These are phyloP conservation scores for Jamesozyma jinghongensis DNA, from an alignment of 805 yeast species.

Conservation along the genomic window DNA sequence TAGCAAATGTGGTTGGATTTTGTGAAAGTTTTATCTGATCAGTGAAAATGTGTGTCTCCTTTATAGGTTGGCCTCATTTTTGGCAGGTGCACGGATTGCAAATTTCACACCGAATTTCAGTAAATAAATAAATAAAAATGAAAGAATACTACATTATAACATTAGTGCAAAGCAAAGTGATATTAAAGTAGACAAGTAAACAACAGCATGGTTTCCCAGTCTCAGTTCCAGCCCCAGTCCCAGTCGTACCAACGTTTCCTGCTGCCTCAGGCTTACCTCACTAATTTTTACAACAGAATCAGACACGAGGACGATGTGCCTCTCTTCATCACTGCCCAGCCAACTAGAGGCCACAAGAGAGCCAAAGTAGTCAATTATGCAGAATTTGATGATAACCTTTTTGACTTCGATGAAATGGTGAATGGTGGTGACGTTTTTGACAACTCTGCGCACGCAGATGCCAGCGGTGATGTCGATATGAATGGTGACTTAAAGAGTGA, in stretches of 20 bases:
- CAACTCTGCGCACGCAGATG: slow-evolving; percentile 2
- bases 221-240: neutral
- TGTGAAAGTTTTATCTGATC: no score
- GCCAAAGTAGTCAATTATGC: slow-evolving; percentile 73
- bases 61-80: no score
- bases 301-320: slow-evolving; percentile 61
- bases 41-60: no score
- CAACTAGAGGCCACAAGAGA: slow-evolving; percentile 70
- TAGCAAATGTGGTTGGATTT: no score
- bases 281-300: slow-evolving; percentile 65
- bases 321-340: slow-evolving; percentile 60
- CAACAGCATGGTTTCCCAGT: no score
- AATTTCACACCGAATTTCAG: no score
- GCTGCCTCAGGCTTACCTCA: slow-evolving; percentile 69
- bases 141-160: no score
- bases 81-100: no score
- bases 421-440: slow-evolving; percentile 6
- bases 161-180: no score
- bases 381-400: slow-evolving; percentile 63
- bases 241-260: slow-evolving; percentile 19
- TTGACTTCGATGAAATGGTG: slow-evolving; percentile 32
- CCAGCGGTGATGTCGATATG: neutral
- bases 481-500: neutral
- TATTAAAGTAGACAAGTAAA: no score
- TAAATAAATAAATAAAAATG: no score